Evolutionary conservation across 305 asterid genomes (phyloP).

Genomic region (Fraxinus floribunda): DNA sequence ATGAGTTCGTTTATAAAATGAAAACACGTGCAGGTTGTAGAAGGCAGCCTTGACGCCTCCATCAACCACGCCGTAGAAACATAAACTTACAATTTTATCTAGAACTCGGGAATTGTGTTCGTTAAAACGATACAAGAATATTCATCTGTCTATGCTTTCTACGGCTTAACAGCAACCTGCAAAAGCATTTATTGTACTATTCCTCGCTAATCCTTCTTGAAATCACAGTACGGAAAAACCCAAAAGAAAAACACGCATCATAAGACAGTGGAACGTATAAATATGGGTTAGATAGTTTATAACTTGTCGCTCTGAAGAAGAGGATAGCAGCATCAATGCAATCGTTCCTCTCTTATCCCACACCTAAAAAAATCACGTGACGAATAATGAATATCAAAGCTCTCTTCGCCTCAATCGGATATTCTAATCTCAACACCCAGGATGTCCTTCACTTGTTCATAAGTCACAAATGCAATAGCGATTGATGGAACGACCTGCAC

Average conservation of each 20-base stretch:
- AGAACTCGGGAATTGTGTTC: not conserved
- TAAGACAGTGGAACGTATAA: constrained; percentile 21
- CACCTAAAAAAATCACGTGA: constrained; percentile 45
- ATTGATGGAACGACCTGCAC: constrained; percentile 88
- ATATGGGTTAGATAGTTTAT: constrained; percentile 25
- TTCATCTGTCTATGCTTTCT: constrained; percentile 17
- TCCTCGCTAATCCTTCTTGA: constrained; percentile 15
- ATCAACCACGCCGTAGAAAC: not conserved
- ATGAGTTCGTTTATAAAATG: not conserved
- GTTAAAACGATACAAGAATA: not conserved
- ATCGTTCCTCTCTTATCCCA: constrained; percentile 30
- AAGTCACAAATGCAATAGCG: constrained; percentile 87
- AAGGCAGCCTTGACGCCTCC: not conserved
- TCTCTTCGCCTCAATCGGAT: constrained; percentile 54
- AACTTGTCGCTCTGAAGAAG: constrained; percentile 20
- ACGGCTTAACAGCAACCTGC: constrained; percentile 23
- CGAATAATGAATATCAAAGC: constrained; percentile 21
- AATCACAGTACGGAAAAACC: constrained; percentile 1
- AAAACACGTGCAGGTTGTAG: not conserved
- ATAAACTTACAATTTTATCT: not conserved
- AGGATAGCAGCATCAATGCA: constrained; percentile 18
- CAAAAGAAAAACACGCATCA: constrained; percentile 23
- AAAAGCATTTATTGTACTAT: constrained; percentile 17
- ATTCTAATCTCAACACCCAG: constrained; percentile 82
- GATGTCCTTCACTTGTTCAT: constrained; percentile 80